Conservation (phyloP, 2,329 filamentous ascomycete species). For the Fusarium nisikadoi region DNA sequence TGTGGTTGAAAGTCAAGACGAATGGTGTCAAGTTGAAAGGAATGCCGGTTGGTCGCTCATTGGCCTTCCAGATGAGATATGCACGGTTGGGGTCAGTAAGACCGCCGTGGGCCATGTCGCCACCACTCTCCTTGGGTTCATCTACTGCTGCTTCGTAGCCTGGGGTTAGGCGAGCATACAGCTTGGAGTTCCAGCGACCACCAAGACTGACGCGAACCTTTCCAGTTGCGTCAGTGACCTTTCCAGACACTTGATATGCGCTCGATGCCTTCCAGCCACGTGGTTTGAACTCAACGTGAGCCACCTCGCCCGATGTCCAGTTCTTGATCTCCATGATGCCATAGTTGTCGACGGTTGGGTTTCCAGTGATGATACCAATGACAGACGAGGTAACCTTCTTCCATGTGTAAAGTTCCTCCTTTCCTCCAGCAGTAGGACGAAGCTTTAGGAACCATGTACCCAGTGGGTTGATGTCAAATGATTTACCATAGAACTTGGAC, state of each 20-base stretch:
- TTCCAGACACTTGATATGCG: conserved; percentile 88
- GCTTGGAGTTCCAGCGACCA: conserved; percentile 96
- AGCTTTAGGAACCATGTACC: conserved; percentile 97
- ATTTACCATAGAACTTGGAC: conserved; percentile 97
- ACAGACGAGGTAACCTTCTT: conserved; percentile 98
- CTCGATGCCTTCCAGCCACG: conserved; percentile 95
- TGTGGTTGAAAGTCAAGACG: conserved; percentile 91
- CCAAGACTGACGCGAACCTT: conserved; percentile 88
- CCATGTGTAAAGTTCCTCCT: conserved; percentile 94
- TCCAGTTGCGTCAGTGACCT: conserved; percentile 83
- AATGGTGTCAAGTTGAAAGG: conserved; percentile 98
- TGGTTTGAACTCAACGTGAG: conserved; percentile 89
- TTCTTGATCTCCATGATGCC: conserved; percentile 98
- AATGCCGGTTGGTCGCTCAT: conserved; percentile 81
- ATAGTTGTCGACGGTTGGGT: conserved; percentile 97
- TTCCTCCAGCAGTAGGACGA: conserved; percentile 77
- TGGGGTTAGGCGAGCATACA: conserved; percentile 92
- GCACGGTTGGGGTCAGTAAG: conserved; percentile 77
- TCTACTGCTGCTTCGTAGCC: conserved; percentile 83
- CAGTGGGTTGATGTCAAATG: conserved; percentile 95
- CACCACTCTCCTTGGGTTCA: conserved; percentile 57
- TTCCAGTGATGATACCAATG: conserved; percentile 98
- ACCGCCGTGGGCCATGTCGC: conserved; percentile 58
- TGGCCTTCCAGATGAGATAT: conserved; percentile 92
- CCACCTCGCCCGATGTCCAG: conserved; percentile 94